A percentile compares a stretch with the other conserved stretches of the same genome.
Conservation (phyloP, 1,284 basidiomycete species). For the Microstroma glucosiphilum region DNA sequence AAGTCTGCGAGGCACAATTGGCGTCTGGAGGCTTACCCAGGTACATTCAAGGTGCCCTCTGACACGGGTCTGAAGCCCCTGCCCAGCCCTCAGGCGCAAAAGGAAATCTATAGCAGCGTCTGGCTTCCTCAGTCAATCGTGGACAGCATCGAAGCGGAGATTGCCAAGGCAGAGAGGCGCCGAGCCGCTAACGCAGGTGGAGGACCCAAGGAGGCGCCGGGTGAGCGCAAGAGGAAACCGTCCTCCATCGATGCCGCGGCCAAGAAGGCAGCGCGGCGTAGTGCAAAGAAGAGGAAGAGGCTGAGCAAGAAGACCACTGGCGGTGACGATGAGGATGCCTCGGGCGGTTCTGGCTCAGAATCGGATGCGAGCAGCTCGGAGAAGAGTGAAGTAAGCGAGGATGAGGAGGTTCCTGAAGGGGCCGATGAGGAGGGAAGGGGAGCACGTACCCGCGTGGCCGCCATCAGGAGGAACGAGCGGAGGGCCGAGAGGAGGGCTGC, state of each 20-base stretch:
- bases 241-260: not conserved
- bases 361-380: constrained; percentile 4
- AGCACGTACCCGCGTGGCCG: not conserved
- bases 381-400: not conserved
- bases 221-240: constrained; percentile 3
- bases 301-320: constrained; percentile 12
- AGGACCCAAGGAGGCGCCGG: not conserved
- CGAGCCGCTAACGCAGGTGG: constrained; percentile 11
- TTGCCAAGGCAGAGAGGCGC: constrained; percentile 1
- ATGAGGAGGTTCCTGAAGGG: not conserved
- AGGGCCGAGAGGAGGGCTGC: not conserved
- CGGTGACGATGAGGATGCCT: constrained; percentile 28
- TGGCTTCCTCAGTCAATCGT: not conserved
- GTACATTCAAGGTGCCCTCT: constrained; percentile 68
- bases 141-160: not conserved
- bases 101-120: constrained; percentile 17
- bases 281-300: constrained; percentile 6
- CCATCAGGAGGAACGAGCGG: not conserved
- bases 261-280: not conserved
- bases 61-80: constrained; percentile 64
- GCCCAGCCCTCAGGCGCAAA: constrained; percentile 31
- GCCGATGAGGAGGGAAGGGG: not conserved
- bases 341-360: constrained; percentile 23
- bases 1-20: constrained; percentile 66
- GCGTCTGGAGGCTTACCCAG: constrained; percentile 72